phyloP scores from a whole-genome alignment of 2,329 filamentous ascomycete genomes.

The Colletotrichum eleusines region DNA sequence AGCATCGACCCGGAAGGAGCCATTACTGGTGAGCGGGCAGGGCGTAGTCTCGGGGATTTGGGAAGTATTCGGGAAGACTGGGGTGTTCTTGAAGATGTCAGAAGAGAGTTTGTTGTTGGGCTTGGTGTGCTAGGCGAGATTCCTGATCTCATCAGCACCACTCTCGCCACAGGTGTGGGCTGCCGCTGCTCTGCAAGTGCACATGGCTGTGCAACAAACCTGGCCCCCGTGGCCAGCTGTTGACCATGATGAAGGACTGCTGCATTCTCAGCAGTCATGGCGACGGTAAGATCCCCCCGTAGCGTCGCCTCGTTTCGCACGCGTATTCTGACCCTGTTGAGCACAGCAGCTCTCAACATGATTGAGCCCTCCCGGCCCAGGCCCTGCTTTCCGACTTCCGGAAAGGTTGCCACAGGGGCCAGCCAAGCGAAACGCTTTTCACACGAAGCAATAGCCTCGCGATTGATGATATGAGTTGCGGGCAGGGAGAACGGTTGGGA shows the following conservation, averaged over 20 bases:
- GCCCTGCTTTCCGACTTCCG: conserved; percentile 53
- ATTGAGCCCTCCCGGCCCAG: conserved; percentile 62
- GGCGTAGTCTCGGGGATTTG: conserved; percentile 21
- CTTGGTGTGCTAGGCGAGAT: neutral
- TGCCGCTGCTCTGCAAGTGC: conserved; percentile 22
- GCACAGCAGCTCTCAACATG: conserved; percentile 73
- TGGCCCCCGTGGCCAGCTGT: conserved; percentile 49
- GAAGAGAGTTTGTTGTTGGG: neutral
- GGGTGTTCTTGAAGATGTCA: conserved; percentile 5
- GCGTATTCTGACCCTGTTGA: conserved; percentile 69
- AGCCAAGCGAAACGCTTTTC: conserved; percentile 64
- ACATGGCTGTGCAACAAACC: conserved; percentile 46
- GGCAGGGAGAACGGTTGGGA: conserved; percentile 77
- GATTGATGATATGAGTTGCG: conserved; percentile 76
- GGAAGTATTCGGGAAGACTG: conserved; percentile 17
- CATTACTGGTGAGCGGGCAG: conserved; percentile 43
- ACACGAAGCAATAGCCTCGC: conserved; percentile 61
- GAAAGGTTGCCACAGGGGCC: conserved; percentile 51
- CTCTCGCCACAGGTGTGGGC: conserved; percentile 19
- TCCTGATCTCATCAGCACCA: conserved; percentile 28
- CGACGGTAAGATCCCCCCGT: conserved; percentile 49
- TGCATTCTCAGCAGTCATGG: conserved; percentile 50
- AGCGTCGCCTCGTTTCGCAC: conserved; percentile 55
- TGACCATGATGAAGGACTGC: conserved; percentile 52
- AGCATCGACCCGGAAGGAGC: conserved; percentile 46